These are phyloP conservation scores for Vicia villosa DNA, from an alignment of 306 rosid species.

Conservation along the genomic window DNA sequence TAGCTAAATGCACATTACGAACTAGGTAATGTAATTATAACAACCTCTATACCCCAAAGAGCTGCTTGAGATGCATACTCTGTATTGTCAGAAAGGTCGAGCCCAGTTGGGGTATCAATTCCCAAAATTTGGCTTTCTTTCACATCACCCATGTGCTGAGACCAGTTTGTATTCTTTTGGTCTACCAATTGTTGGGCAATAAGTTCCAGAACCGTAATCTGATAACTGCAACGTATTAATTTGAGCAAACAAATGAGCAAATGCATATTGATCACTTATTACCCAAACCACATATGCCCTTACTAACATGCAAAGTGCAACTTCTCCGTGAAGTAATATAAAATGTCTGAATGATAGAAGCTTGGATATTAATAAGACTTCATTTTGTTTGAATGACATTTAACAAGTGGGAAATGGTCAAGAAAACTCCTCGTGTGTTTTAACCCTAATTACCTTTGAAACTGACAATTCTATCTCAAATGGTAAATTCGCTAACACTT, in stretches of 20 bases:
- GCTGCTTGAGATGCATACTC: constrained; percentile 96
- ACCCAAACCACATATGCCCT: constrained; percentile 7
- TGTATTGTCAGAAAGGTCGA: constrained; percentile 71
- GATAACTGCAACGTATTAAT: constrained; percentile 67
- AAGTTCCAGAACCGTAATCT: constrained; percentile 73
- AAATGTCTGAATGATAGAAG: constrained; percentile 6
- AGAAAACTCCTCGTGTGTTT: background rate
- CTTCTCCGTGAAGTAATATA: background rate
- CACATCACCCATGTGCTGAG: constrained; percentile 47
- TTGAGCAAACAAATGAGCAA: constrained; percentile 20
- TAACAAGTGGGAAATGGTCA: background rate
- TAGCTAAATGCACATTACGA: constrained; percentile 5
- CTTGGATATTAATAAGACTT: background rate
- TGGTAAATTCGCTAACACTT: background rate
- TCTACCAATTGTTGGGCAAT: constrained; percentile 55
- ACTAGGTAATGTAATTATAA: constrained; percentile 36
- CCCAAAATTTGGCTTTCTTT: constrained; percentile 67
- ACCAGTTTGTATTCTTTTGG: constrained; percentile 51
- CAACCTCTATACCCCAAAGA: constrained; percentile 97
- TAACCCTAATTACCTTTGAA: background rate
- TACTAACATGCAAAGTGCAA: constrained; percentile 8
- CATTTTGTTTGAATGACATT: background rate
- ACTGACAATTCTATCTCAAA: background rate
- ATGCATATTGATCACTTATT: constrained; percentile 5
- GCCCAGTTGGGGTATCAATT: constrained; percentile 76